phyloP scores from a whole-genome alignment of 441 rosid genomes.

The Dalechampia spathulata region DNA sequence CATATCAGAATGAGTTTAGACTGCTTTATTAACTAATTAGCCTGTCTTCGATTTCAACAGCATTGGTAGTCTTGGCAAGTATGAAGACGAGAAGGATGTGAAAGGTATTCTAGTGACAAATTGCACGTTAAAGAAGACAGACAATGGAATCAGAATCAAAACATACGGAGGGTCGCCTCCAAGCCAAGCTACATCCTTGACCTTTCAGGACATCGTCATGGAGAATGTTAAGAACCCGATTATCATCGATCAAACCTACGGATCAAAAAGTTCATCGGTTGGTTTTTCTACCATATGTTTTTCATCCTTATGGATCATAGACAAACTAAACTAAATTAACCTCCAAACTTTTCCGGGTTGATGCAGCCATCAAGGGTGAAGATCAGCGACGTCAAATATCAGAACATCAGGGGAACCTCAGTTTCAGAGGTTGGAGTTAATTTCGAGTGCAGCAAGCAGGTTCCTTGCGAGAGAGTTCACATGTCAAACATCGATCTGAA shows the following conservation, averaged over 20 bases:
- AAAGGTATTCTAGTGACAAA: conserved; percentile 31
- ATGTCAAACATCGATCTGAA: conserved; percentile 33
- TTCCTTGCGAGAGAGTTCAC: conserved; percentile 35
- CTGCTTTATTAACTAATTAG: too few relatives aligned
- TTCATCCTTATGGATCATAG: too few relatives aligned
- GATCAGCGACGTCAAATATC: conserved; percentile 36
- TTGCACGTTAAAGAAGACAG: conserved; percentile 37
- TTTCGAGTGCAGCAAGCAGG: conserved; percentile 36
- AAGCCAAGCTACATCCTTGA: conserved; percentile 30
- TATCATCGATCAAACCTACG: conserved; percentile 62
- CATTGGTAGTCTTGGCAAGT: conserved; percentile 69
- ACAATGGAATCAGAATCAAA: conserved; percentile 69
- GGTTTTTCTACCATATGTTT: background rate
- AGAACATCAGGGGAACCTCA: conserved; percentile 49
- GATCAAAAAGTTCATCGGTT: conserved; percentile 19
- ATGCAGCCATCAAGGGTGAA: conserved; percentile 43
- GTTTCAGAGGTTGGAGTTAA: conserved; percentile 30
- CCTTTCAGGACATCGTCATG: conserved; percentile 42
- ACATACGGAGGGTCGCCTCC: conserved; percentile 47
- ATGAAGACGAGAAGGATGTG: conserved; percentile 41
- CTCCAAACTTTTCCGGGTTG: background rate
- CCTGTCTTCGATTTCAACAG: too few relatives aligned
- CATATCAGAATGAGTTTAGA: too few relatives aligned
- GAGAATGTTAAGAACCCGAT: conserved; percentile 49
- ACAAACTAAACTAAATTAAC: too few relatives aligned